Percentiles rank a stretch among this genome's conserved stretches.
These are phyloP conservation scores for Fomitopsis serialis DNA, from an alignment of 768 basidiomycete genomes.

Conservation along the genomic window DNA sequence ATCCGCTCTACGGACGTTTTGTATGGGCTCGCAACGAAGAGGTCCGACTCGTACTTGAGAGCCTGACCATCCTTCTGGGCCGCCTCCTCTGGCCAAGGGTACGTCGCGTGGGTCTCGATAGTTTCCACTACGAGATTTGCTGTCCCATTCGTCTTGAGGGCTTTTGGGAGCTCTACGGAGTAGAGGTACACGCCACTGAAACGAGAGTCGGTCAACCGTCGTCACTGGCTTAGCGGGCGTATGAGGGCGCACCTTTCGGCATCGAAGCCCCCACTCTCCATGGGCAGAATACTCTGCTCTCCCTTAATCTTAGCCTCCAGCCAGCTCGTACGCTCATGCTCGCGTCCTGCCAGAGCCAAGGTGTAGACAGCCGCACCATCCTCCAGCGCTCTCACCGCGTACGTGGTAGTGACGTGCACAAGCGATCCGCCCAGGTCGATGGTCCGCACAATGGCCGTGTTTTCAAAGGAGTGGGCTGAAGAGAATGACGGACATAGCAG, in stretches of 20 bases:
- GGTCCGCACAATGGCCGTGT: constrained; percentile 83
- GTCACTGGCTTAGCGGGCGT: not conserved
- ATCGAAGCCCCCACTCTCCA: constrained; percentile 45
- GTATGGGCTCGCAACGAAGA: constrained; percentile 85
- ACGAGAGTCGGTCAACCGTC: not conserved
- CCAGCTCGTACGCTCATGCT: constrained; percentile 68
- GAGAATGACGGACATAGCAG: constrained; percentile 36
- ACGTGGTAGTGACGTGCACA: constrained; percentile 86
- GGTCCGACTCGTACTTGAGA: constrained; percentile 68
- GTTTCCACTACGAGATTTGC: constrained; percentile 76
- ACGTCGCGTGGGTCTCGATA: constrained; percentile 71
- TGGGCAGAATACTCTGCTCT: constrained; percentile 42
- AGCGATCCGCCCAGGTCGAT: constrained; percentile 87
- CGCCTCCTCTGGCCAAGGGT: constrained; percentile 70
- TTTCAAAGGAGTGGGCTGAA: constrained; percentile 65
- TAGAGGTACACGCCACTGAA: constrained; percentile 43
- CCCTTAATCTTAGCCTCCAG: constrained; percentile 81
- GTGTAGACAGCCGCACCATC: constrained; percentile 59
- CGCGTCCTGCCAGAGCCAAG: constrained; percentile 57
- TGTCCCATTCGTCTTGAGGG: constrained; percentile 53
- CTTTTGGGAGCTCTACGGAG: constrained; percentile 57
- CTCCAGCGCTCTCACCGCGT: constrained; percentile 70
- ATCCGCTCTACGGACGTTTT: constrained; percentile 75
- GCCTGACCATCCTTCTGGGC: constrained; percentile 74
- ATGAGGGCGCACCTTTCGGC: constrained; percentile 43